Evolutionary conservation across 2,329 filamentous ascomycete species (phyloP).

Genomic region (Botryotinia convoluta): DNA sequence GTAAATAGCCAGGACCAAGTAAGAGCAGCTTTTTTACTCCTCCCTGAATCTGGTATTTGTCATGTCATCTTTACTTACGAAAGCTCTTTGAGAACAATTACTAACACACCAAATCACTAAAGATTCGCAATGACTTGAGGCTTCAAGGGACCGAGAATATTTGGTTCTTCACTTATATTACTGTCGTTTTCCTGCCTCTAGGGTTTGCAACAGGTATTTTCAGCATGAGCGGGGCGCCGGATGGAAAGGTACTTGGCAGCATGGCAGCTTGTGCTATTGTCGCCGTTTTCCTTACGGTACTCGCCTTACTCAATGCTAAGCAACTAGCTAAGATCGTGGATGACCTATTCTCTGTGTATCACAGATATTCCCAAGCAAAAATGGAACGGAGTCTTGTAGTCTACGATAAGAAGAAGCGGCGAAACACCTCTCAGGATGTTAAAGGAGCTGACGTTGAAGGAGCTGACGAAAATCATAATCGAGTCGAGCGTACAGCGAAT

Average conservation of each 20-base stretch:
- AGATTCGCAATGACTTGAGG: neutral
- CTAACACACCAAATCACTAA: neutral
- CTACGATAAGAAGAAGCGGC: neutral
- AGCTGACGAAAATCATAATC: neutral
- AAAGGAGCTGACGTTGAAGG: neutral
- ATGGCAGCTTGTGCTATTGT: neutral
- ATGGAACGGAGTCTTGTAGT: neutral
- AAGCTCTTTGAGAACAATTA: rapidly evolving
- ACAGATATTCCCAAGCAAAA: neutral
- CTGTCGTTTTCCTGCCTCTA: neutral
- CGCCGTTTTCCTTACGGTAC: neutral
- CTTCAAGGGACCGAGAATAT: neutral
- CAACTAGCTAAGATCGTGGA: neutral
- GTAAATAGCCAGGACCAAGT: neutral
- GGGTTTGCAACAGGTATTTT: neutral
- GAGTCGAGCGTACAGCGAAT: neutral
- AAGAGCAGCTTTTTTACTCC: neutral
- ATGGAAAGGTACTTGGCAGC: neutral
- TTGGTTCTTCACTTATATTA: neutral
- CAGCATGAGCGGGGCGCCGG: neutral
- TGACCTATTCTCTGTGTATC: neutral
- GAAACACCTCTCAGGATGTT: neutral
- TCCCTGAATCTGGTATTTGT: neutral
- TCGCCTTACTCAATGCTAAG: neutral
- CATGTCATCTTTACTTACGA: neutral